These are phyloP conservation scores for Musa itinerans DNA, from an alignment of 176 grass and related monocot genomes.

Conservation along the genomic window DNA sequence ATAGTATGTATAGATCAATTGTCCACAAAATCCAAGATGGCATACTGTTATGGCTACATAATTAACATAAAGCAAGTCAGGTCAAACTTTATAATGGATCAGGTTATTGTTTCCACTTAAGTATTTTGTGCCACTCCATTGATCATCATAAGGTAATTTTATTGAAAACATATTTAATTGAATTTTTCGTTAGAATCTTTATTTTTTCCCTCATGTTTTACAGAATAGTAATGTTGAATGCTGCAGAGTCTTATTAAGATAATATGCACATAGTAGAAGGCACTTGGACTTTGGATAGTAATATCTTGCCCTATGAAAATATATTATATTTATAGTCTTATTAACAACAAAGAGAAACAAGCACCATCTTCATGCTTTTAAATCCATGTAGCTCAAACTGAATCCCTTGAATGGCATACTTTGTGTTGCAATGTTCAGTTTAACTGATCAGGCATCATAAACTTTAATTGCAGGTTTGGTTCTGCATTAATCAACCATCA, in stretches of 20 bases:
- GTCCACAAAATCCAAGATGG: neutral
- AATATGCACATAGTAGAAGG: neutral
- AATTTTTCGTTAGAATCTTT: neutral
- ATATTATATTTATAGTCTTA: neutral
- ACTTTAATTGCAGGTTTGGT: conserved; percentile 53
- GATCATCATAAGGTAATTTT: neutral
- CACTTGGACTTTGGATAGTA: neutral
- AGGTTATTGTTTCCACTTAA: no score
- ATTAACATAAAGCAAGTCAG: no score
- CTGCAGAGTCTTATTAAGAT: neutral
- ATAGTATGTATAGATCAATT: neutral
- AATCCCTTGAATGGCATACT: no score
- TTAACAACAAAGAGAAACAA: no score
- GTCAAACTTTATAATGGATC: no score
- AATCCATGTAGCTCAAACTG: no score
- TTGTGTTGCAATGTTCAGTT: no score
- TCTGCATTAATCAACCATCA: conserved; percentile 57
- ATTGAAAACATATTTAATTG: neutral
- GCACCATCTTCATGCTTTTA: no score
- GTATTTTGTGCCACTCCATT: neutral
- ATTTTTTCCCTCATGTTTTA: neutral
- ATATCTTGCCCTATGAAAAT: neutral
- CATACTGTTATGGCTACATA: neutral
- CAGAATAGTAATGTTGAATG: neutral
- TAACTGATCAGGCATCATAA: neutral